These are phyloP conservation scores for Aspergillus clavatus DNA, from an alignment of 2,329 filamentous ascomycete species.

Conservation along the genomic window DNA sequence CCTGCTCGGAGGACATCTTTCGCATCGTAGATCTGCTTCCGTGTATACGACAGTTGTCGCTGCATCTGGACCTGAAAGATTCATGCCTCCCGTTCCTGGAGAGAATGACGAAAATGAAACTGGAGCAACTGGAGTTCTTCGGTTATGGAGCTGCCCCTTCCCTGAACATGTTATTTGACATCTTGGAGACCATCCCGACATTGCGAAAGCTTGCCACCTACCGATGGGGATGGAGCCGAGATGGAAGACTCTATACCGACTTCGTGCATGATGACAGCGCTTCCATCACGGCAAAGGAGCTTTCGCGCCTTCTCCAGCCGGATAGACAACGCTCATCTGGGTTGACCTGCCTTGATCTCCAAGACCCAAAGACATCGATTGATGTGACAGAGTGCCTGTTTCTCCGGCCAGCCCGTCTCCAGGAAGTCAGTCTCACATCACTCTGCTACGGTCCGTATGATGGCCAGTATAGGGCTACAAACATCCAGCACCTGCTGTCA, in stretches of 20 bases:
- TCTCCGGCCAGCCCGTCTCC: neutral
- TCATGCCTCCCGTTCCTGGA: neutral
- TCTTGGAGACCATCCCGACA: neutral
- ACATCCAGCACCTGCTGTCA: neutral
- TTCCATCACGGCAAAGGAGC: neutral
- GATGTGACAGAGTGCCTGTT: neutral
- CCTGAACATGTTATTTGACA: neutral
- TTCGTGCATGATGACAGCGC: neutral
- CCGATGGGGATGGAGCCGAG: neutral
- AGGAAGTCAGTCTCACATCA: neutral
- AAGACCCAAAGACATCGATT: neutral
- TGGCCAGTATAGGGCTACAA: neutral
- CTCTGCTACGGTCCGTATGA: neutral
- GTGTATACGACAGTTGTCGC: neutral
- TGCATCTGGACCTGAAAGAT: neutral
- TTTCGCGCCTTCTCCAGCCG: neutral
- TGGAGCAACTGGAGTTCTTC: neutral
- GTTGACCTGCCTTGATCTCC: neutral
- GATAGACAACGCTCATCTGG: neutral
- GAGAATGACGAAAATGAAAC: neutral
- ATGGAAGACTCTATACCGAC: neutral
- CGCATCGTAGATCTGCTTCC: neutral
- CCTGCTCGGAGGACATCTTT: neutral
- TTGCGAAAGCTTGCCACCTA: neutral
- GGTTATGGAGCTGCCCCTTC: neutral